A percentile compares a stretch with the other conserved stretches of the same genome.
phyloP scores from a whole-genome alignment of 208 protist genomes.

The Leishmania tropica region DNA sequence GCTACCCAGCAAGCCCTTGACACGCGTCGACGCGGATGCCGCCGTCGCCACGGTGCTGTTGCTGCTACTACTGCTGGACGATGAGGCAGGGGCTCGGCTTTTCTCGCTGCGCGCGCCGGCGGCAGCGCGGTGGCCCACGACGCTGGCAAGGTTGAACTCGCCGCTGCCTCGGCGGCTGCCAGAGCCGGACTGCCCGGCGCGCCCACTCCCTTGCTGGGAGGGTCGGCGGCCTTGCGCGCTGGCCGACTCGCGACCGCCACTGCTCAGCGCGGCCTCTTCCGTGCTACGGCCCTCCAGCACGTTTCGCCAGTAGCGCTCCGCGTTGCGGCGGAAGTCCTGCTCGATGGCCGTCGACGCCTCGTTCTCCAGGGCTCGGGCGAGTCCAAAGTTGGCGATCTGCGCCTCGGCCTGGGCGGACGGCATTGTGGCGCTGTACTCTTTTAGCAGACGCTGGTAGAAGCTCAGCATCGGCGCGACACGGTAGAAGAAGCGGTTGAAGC shows the following conservation, averaged over 20 bases:
- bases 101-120: not conserved
- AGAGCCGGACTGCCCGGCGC: not conserved
- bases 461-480: constrained; percentile 78
- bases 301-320: constrained; percentile 87
- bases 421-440: constrained; percentile 43
- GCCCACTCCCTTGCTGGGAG: constrained; percentile 13
- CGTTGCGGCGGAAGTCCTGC: constrained; percentile 83
- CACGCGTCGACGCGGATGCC: constrained; percentile 15
- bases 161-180: constrained; percentile 19
- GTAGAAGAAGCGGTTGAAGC: constrained; percentile 85
- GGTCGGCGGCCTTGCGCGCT: constrained; percentile 9
- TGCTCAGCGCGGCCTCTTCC: constrained; percentile 39
- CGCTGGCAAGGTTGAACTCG: constrained; percentile 28
- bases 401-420: constrained; percentile 45
- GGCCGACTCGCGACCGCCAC: constrained; percentile 13
- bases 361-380: constrained; percentile 54
- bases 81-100: not conserved
- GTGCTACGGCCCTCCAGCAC: constrained; percentile 69
- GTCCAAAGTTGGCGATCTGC: constrained; percentile 44
- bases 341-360: constrained; percentile 74
- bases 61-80: constrained; percentile 4
- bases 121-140: constrained; percentile 21
- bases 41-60: not conserved
- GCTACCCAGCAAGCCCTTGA: constrained; percentile 27
- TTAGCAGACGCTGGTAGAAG: constrained; percentile 63